Evolutionary conservation across 192 early-diverging fungal species (phyloP), one percentile per base, ranked within the genome.

Genomic region (Dimargaris cristalligena): DNA sequence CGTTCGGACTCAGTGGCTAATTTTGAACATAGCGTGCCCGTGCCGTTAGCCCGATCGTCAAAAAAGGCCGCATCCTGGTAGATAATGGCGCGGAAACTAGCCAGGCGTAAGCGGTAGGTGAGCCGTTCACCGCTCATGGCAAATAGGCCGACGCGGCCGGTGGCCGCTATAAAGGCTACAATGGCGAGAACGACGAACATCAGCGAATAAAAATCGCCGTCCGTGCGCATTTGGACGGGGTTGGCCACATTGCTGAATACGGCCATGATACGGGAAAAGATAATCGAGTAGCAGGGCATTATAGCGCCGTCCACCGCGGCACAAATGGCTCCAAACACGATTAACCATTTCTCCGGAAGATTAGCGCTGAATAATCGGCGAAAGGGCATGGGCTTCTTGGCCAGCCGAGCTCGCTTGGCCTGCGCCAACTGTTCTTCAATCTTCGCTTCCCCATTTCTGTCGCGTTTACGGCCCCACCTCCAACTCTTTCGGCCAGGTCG

Each of bases 11-110:
- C 94, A 18, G 79, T 78, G 14, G 92, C 83, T 34, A 97, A 75
- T 34, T 78, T 68, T 22, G 85, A 76, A 25, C 89, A 88, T 46
- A 97, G 65, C 22, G 82, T 80, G 30, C 94, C 94, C 0, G 82
- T 84, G 60, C 79, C 71, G 64, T 86, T 87, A 59, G 74, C 71
- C 58, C 82, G 79, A 10, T 78, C 64, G 67, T 95, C 92, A 69
- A 92, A 95, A 72, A 81, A 95, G 2, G 70, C 85, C 60, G 91
- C 87, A 30, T 93, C 86, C 68, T 95, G 92, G 22, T 77, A 71
- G 54, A 93, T 61, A 52, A 95, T 83, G 22, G 84, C 71, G 1
- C 68, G 55, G 73, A 93, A 94, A 4, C 74, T 67, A n/a, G 69
- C 60, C 45, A 72, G 73, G 44, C 92, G 83, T 29, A 89, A 64